Evolutionary conservation across 2,329 filamentous ascomycete species (phyloP).

Genomic region (Cercospora sp.): DNA sequence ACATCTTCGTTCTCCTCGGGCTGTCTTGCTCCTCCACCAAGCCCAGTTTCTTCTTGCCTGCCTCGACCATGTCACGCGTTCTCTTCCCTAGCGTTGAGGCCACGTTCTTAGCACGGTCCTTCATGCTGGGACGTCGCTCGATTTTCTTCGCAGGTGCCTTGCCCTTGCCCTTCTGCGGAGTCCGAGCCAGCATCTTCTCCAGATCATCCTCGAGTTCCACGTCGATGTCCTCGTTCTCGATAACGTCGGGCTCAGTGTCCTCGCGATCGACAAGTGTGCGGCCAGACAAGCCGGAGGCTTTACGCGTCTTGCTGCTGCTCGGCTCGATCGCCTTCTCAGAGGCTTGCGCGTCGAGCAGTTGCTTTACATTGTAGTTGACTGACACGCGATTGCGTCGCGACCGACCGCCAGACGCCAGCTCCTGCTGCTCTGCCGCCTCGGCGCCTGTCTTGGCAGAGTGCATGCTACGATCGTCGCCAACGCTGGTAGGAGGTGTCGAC

Average conservation of each 20-base stretch:
- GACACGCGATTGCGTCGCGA: slow-evolving; percentile 58
- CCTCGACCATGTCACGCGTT: slow-evolving; percentile 41
- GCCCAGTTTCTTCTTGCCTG: slow-evolving; percentile 41
- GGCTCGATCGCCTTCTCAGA: slow-evolving; percentile 21
- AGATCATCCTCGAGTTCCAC: slow-evolving; percentile 51
- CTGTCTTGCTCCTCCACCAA: slow-evolving; percentile 29
- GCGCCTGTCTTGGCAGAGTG: slow-evolving; percentile 37
- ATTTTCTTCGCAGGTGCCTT: slow-evolving; percentile 23
- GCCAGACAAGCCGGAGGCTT: slow-evolving; percentile 47
- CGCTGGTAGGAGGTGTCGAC: slow-evolving; percentile 67
- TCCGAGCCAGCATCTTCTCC: slow-evolving; percentile 26
- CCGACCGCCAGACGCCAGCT: slow-evolving; percentile 41
- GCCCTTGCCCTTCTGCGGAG: slow-evolving; percentile 16
- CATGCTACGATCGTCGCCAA: slow-evolving; percentile 63
- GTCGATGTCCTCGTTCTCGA: slow-evolving; percentile 43
- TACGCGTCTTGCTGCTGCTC: slow-evolving; percentile 53
- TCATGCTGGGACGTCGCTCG: slow-evolving; percentile 34
- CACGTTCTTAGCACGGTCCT: slow-evolving; percentile 37
- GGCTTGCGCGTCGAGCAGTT: slow-evolving; percentile 33
- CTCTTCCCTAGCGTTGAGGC: slow-evolving; percentile 41
- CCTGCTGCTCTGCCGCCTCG: slow-evolving; percentile 28
- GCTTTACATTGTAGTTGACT: slow-evolving; percentile 61
- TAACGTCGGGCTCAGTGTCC: slow-evolving; percentile 24
- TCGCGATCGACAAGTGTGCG: slow-evolving; percentile 34
- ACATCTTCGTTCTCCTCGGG: slow-evolving; percentile 28